phyloP scores from a whole-genome alignment of 2,329 filamentous ascomycete genomes.

The Colletotrichum cuscutae region DNA sequence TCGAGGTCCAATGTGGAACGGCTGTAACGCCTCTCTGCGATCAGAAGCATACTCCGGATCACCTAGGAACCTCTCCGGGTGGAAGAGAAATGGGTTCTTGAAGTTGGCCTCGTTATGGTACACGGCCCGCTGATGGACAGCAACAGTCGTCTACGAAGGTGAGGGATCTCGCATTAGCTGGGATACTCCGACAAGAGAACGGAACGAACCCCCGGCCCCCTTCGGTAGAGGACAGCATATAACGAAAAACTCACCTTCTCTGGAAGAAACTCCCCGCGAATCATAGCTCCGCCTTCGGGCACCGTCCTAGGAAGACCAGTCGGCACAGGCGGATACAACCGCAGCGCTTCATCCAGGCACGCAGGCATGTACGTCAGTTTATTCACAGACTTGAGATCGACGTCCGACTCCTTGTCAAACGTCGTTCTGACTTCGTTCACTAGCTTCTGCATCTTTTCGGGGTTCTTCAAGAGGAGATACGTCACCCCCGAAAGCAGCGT shows the following conservation, averaged over 20 bases:
- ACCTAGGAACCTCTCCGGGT: conserved; percentile 52
- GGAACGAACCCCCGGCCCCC: too few species aligned
- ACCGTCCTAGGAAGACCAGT: conserved; percentile 41
- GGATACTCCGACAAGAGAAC: background rate
- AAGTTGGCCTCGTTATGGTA: conserved; percentile 47
- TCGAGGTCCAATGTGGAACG: conserved; percentile 43
- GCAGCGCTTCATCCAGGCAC: conserved; percentile 52
- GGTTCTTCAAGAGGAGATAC: conserved; percentile 44
- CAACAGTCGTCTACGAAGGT: conserved; percentile 43
- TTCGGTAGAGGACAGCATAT: background rate
- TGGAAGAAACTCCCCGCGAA: conserved; percentile 46
- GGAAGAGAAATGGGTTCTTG: conserved; percentile 53
- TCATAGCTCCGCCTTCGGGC: conserved; percentile 44
- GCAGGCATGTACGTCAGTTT: conserved; percentile 51
- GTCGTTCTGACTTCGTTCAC: conserved; percentile 49
- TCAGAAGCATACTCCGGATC: conserved; percentile 39
- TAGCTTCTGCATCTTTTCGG: conserved; percentile 43
- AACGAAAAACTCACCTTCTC: conserved; percentile 41
- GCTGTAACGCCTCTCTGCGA: conserved; percentile 39
- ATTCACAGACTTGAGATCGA: conserved; percentile 45
- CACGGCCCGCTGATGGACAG: conserved; percentile 48
- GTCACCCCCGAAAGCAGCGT: conserved; percentile 41
- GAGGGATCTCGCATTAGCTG: background rate
- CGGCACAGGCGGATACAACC: conserved; percentile 49
- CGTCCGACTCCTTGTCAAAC: conserved; percentile 48